A percentile compares a stretch with the other conserved stretches of the same genome.
Evolutionary conservation across 768 basidiomycete genomes (phyloP).

Genomic region (Dioszegia hungarica): DNA sequence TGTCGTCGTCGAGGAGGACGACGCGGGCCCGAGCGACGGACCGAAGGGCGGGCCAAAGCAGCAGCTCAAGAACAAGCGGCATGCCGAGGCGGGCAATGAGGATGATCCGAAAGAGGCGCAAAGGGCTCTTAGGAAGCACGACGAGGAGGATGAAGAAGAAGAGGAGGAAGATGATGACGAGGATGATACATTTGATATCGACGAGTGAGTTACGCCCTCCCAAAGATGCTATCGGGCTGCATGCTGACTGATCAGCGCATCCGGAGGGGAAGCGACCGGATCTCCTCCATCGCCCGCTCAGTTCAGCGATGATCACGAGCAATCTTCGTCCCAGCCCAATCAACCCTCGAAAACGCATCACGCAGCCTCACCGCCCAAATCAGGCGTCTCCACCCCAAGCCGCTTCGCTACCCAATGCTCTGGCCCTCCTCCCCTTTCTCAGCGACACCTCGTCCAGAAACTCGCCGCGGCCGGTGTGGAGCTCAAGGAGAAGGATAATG

Average conservation of each 20-base stretch:
- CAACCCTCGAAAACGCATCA: background rate
- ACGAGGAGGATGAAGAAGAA: conserved; percentile 50
- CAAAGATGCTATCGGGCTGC: background rate
- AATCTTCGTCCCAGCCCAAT: background rate
- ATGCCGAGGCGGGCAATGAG: conserved; percentile 4
- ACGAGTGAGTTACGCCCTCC: conserved; percentile 56
- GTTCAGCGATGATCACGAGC: background rate
- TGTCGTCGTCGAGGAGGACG: conserved; percentile 90
- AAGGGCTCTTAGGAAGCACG: conserved; percentile 25
- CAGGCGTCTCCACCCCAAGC: conserved; percentile 48
- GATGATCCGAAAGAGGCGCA: background rate
- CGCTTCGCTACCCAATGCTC: conserved; percentile 42
- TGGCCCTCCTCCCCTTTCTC: conserved; percentile 39
- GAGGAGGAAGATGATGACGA: conserved; percentile 60
- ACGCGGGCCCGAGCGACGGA: conserved; percentile 35
- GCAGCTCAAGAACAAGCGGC: conserved; percentile 14
- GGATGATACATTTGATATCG: conserved; percentile 83
- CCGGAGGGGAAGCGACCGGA: conserved; percentile 54
- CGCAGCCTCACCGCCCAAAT: conserved; percentile 3
- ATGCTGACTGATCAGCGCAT: conserved; percentile 51
- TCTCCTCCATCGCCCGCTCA: conserved; percentile 19
- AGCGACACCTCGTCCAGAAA: conserved; percentile 41
- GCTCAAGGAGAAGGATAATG: conserved; percentile 50
- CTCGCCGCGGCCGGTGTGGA: conserved; percentile 23
- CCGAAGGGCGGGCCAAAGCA: conserved; percentile 15